Base-by-base conservation (phyloP, 2,329 filamentous ascomycete genomes). In the Penicillium sp. region DNA sequence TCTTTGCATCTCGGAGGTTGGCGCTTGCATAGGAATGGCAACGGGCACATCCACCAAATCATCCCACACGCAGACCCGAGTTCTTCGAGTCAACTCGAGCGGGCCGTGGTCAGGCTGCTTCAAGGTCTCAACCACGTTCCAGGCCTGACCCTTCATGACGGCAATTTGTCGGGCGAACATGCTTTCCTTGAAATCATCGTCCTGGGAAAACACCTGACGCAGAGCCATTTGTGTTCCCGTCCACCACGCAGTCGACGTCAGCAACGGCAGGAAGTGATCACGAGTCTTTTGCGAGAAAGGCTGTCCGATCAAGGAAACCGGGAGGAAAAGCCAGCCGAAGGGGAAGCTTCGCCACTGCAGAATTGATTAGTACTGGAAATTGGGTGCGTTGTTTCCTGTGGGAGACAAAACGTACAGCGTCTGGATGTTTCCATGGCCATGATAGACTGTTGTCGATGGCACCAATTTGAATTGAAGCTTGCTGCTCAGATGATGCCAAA, bases 161-260 rank as follows among this genome's bases (percentile, higher is more conserved):
- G 94, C 92, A 55, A 99, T 95, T 68, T 99, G 94, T 60, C 90
- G 86, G n/a, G 90, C 90, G 74, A 96, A 99, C 94, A 99, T 99
- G 73, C 90, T 88, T 75, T 99, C 94, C 69, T 97, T 90, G 72
- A 99, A 99, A 73, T 99, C 94, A 2, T 87, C 85, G 70, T 99
- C 94, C 68, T 95, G 84, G 60, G 90, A 87, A 69, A 99, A 99
- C 41, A 96, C 86, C 55, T 85, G 83, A 48, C 94, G 89, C 35
- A 99, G 78, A 20, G 90, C 89, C 53, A 90, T 78, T 64, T 95
- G 91, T 4, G 94, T 99, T 63, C 96, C 90, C 58, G 87, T 89
- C 94, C 94, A 99, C 94, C 94, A 99, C 46, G 89, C 83, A 24
- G 92, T 95, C 1, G 92, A 97, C 0, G 94, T 97, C 30, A 99